Evolutionary conservation across 345 rosid species (phyloP).

Genomic region (Syzygium aqueum): DNA sequence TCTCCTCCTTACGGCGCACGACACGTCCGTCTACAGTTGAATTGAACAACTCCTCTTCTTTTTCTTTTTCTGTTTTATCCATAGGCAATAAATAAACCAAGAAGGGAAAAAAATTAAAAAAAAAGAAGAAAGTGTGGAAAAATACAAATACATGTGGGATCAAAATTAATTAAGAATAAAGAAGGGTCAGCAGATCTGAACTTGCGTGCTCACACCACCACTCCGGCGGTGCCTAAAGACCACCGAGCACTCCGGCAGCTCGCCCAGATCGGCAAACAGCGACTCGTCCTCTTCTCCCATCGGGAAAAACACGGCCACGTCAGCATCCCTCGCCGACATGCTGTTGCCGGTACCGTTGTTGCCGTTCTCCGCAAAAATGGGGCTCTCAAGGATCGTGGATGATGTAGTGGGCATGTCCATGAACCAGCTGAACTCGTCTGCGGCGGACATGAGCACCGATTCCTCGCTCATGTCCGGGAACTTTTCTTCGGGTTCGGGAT

Average conservation of each 20-base stretch:
- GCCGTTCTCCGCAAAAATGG: slow-evolving; percentile 40
- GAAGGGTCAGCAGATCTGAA: slow-evolving; percentile 7
- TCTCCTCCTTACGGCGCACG: neutral
- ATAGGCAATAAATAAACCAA: neutral
- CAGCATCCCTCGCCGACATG: neutral
- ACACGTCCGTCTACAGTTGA: neutral
- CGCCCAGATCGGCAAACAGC: slow-evolving; percentile 91
- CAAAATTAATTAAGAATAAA: neutral
- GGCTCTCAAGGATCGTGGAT: slow-evolving; percentile 59
- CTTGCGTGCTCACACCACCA: slow-evolving; percentile 17
- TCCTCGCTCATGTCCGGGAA: slow-evolving; percentile 40
- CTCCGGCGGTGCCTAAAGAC: slow-evolving; percentile 73
- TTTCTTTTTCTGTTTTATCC: neutral
- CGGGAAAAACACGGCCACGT: slow-evolving; percentile 50
- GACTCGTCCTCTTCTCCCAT: slow-evolving; percentile 85
- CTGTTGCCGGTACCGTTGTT: neutral
- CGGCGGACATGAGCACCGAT: slow-evolving; percentile 13
- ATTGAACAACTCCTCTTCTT: neutral
- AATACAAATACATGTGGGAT: neutral
- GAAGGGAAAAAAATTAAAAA: neutral
- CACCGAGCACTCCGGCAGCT: slow-evolving; percentile 89
- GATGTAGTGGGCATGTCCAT: slow-evolving; percentile 69
- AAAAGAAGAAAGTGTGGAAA: neutral
- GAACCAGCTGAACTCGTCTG: slow-evolving; percentile 80
- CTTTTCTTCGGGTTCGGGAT: slow-evolving; percentile 17